A percentile compares a stretch with the other conserved stretches of the same genome.
phyloP scores from a whole-genome alignment of 2,329 filamentous ascomycete genomes.

The Epichloe hybrida region DNA sequence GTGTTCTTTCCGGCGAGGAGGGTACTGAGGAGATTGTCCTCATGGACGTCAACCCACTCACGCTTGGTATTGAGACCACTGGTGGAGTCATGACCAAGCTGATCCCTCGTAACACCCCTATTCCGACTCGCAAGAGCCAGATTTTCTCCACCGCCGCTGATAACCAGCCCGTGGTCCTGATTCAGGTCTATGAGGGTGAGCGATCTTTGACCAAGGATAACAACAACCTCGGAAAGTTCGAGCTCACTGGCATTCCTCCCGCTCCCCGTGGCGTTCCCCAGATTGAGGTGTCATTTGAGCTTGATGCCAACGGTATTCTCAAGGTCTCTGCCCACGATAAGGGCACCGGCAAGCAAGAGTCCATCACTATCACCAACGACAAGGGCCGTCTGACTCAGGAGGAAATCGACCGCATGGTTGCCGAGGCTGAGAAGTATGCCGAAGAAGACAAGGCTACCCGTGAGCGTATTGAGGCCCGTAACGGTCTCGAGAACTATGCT shows the following conservation, averaged over 20 bases:
- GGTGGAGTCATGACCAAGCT: slow-evolving; percentile 97
- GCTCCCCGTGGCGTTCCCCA: slow-evolving; percentile 93
- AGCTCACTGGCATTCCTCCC: slow-evolving; percentile 88
- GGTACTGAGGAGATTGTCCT: slow-evolving; percentile 72
- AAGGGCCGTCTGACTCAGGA: slow-evolving; percentile 94
- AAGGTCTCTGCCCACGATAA: slow-evolving; percentile 95
- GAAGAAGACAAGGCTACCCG: slow-evolving; percentile 98
- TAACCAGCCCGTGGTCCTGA: slow-evolving; percentile 90
- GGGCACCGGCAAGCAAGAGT: slow-evolving; percentile 94
- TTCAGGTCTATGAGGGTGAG: slow-evolving; percentile 93
- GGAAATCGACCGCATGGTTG: slow-evolving; percentile 98
- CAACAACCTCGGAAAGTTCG: slow-evolving; percentile 96
- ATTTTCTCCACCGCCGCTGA: slow-evolving; percentile 96
- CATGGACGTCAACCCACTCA: slow-evolving; percentile 95
- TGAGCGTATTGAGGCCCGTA: slow-evolving; percentile 92
- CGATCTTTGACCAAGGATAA: slow-evolving; percentile 91
- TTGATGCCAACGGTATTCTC: slow-evolving; percentile 96
- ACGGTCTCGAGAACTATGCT: slow-evolving; percentile 96
- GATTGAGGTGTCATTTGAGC: slow-evolving; percentile 95
- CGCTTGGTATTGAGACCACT: slow-evolving; percentile 93
- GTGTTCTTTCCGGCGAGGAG: slow-evolving; percentile 82
- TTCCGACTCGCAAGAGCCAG: slow-evolving; percentile 92
- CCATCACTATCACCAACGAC: slow-evolving; percentile 98
- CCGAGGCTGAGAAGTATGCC: slow-evolving; percentile 95
- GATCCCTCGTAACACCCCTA: slow-evolving; percentile 86